Conservation (phyloP, 345 rosid genomes). For the Moringa oleifera region DNA sequence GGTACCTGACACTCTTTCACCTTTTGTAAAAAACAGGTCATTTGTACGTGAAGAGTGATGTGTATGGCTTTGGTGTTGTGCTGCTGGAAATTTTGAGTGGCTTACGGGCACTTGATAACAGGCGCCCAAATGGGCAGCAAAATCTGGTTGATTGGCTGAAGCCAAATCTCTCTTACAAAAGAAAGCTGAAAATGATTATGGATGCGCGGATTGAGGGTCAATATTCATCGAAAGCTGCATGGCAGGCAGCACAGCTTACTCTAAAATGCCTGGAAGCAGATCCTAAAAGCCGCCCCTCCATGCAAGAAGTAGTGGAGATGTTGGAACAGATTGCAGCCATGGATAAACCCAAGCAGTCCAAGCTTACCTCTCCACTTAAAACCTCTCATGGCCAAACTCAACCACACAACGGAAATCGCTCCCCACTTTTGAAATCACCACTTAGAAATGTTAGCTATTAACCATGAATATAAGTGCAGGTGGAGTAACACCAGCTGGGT, state of each 20-base stretch:
- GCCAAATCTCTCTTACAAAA: conserved; percentile 35
- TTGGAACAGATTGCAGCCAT: conserved; percentile 37
- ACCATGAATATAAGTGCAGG: too few species aligned
- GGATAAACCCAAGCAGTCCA: conserved; percentile 18
- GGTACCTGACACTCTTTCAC: background rate
- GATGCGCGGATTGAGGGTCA: conserved; percentile 48
- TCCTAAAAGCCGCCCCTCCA: conserved; percentile 51
- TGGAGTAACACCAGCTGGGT: too few species aligned
- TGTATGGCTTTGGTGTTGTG: conserved; percentile 65
- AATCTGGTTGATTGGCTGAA: conserved; percentile 52
- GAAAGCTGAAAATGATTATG: conserved; percentile 38
- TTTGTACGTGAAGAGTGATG: conserved; percentile 66
- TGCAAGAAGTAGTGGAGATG: conserved; percentile 45
- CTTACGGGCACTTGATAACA: conserved; percentile 35
- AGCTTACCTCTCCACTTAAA: conserved; percentile 12
- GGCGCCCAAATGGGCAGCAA: conserved; percentile 36
- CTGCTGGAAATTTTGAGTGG: conserved; percentile 59
- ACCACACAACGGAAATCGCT: conserved; percentile 4
- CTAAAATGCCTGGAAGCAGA: conserved; percentile 40
- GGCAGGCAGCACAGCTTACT: conserved; percentile 35
- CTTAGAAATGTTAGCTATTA: too few species aligned
- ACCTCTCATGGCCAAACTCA: conserved; percentile 9
- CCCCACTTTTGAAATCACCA: background rate
- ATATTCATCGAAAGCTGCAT: conserved; percentile 40
- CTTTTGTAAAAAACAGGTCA: conserved; percentile 35